A percentile compares a stretch with the other conserved stretches of the same genome.
phyloP scores from a whole-genome alignment of 345 rosid species.

The Draba incana region DNA sequence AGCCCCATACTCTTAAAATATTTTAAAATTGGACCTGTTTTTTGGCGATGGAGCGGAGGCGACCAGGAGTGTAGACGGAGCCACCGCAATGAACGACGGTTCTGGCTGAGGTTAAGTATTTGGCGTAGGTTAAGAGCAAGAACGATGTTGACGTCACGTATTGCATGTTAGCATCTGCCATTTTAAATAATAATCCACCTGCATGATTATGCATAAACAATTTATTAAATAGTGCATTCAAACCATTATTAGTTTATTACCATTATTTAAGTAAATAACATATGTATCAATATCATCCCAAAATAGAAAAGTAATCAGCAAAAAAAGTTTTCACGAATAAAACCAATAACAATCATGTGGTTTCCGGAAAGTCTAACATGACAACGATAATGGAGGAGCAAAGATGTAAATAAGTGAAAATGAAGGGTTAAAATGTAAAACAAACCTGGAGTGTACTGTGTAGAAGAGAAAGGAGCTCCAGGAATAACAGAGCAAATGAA shows the following conservation, averaged over 20 bases:
- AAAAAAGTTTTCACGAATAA: not conserved
- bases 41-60: slow-evolving; percentile 55
- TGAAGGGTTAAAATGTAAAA: slow-evolving; percentile 22
- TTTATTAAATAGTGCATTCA: not conserved
- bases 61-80: slow-evolving; percentile 48
- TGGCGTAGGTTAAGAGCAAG: slow-evolving; percentile 60
- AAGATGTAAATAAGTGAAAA: not conserved
- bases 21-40: slow-evolving; percentile 41
- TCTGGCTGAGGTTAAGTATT: slow-evolving; percentile 50
- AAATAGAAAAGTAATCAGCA: slow-evolving; percentile 36
- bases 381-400: not conserved
- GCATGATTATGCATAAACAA: not conserved
- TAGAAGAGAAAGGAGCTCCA: slow-evolving; percentile 76
- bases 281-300: not conserved
- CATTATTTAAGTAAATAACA: not conserved
- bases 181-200: slow-evolving; percentile 74
- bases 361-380: slow-evolving; percentile 5
- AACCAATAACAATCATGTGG: not conserved
- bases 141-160: slow-evolving; percentile 65
- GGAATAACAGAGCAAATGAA: slow-evolving; percentile 92
- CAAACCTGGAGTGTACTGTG: slow-evolving; percentile 90
- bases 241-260: too few species aligned
- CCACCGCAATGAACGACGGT: slow-evolving; percentile 58
- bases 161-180: slow-evolving; percentile 61
- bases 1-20: not conserved